Conservation (phyloP, 495 filamentous ascomycete species). For the Talaromyces adpressus region DNA sequence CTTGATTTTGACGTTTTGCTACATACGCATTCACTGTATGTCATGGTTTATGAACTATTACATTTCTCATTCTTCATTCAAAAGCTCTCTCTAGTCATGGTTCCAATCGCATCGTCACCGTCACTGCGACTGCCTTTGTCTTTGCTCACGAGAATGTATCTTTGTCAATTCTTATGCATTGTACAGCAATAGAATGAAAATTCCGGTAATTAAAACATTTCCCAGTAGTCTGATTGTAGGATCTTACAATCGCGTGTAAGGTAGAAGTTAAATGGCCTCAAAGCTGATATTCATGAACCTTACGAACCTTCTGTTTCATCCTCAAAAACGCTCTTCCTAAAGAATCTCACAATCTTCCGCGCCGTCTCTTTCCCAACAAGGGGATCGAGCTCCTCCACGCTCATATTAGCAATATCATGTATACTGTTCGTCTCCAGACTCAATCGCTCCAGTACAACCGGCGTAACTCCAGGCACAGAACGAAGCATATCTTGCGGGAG, state of each 20-base stretch:
- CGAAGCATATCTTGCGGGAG: slow-evolving; percentile 82
- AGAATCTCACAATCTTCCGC: slow-evolving; percentile 72
- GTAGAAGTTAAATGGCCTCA: not conserved
- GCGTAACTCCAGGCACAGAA: slow-evolving; percentile 77
- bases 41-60: slow-evolving; percentile 3
- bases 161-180: not conserved
- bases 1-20: slow-evolving; percentile 3
- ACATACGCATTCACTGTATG: not conserved
- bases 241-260: no score
- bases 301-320: slow-evolving; percentile 10
- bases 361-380: slow-evolving; percentile 77
- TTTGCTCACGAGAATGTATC: not conserved
- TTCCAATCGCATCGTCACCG: not conserved
- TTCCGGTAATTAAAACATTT: not conserved
- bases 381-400: slow-evolving; percentile 58
- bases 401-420: slow-evolving; percentile 80
- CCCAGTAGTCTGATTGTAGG: not conserved
- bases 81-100: not conserved
- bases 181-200: slow-evolving; percentile 7
- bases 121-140: not conserved
- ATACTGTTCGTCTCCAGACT: slow-evolving; percentile 70
- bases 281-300: not conserved
- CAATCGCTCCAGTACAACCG: slow-evolving; percentile 63
- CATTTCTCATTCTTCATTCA: not conserved
- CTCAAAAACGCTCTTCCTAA: slow-evolving; percentile 73